A percentile compares a stretch with the other conserved stretches of the same genome.
Evolutionary conservation across 108 stramenopile species (phyloP).

Genomic region (Chaetoceros muelleri): DNA sequence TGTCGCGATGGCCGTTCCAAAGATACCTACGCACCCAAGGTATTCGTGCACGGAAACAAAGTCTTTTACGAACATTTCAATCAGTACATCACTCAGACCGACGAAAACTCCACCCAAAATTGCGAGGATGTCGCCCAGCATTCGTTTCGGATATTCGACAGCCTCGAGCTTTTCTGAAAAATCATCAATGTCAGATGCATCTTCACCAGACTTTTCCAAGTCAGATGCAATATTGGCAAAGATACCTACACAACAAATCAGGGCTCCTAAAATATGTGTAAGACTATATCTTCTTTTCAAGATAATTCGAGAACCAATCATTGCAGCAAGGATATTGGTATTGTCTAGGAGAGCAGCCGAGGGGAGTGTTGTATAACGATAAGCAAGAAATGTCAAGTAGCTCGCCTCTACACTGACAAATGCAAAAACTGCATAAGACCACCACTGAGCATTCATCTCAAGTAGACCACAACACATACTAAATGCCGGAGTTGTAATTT

Average conservation of each 20-base stretch:
- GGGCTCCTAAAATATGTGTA: slow-evolving; percentile 69
- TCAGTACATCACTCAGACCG: slow-evolving; percentile 78
- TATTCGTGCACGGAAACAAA: slow-evolving; percentile 54
- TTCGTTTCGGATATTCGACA: slow-evolving; percentile 49
- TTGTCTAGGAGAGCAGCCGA: slow-evolving; percentile 87
- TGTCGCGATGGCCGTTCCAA: slow-evolving; percentile 53
- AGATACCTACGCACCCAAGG: slow-evolving; percentile 77
- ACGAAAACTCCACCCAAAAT: slow-evolving; percentile 83
- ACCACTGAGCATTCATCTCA: neutral
- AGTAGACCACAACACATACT: neutral
- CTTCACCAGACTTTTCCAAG: slow-evolving; percentile 33
- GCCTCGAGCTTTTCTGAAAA: slow-evolving; percentile 17
- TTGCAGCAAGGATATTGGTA: slow-evolving; percentile 88
- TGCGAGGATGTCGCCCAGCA: slow-evolving; percentile 77
- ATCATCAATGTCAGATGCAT: slow-evolving; percentile 9
- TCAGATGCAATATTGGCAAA: slow-evolving; percentile 71
- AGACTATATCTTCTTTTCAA: slow-evolving; percentile 56
- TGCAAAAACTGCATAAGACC: neutral
- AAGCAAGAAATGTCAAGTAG: slow-evolving; percentile 1
- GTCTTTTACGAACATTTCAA: slow-evolving; percentile 48
- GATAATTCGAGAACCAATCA: slow-evolving; percentile 69
- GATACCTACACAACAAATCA: slow-evolving; percentile 76
- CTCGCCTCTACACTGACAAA: neutral
- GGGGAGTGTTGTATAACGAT: slow-evolving; percentile 68
- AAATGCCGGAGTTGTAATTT: neutral